Conservation (phyloP, 2,329 filamentous ascomycete species). For the Pestalotiopsis sp. region DNA sequence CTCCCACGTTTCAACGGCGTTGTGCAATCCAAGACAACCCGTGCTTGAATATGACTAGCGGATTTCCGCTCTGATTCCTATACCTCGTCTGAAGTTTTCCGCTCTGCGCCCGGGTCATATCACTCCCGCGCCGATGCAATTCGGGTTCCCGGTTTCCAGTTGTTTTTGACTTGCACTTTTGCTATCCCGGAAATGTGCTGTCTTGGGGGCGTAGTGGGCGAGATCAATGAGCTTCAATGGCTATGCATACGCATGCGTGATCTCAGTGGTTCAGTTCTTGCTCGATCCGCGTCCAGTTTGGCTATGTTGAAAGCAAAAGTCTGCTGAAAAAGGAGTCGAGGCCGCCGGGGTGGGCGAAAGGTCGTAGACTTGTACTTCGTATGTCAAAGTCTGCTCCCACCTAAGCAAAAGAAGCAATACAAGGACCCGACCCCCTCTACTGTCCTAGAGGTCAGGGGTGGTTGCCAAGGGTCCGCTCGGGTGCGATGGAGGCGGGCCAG, state of each 20-base stretch:
- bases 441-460: background rate
- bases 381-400: background rate
- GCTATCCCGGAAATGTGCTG: background rate
- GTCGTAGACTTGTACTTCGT: background rate
- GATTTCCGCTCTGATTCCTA: background rate
- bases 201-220: background rate
- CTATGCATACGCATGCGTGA: background rate
- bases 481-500: conserved; percentile 3
- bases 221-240: background rate
- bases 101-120: background rate
- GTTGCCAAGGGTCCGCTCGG: conserved; percentile 7
- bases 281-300: background rate
- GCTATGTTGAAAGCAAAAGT: background rate
- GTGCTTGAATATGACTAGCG: background rate
- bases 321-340: background rate
- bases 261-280: background rate
- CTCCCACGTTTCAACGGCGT: conserved; percentile 5
- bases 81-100: conserved; percentile 3
- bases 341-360: background rate
- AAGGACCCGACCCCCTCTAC: background rate
- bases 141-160: background rate
- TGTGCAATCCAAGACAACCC: background rate
- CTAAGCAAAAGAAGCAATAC: background rate
- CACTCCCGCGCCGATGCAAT: background rate
- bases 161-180: background rate